A percentile compares a stretch with the other conserved stretches of the same genome.
phyloP scores from a whole-genome alignment of 1,139 yeast species.

The Blastobotrys elegans region DNA sequence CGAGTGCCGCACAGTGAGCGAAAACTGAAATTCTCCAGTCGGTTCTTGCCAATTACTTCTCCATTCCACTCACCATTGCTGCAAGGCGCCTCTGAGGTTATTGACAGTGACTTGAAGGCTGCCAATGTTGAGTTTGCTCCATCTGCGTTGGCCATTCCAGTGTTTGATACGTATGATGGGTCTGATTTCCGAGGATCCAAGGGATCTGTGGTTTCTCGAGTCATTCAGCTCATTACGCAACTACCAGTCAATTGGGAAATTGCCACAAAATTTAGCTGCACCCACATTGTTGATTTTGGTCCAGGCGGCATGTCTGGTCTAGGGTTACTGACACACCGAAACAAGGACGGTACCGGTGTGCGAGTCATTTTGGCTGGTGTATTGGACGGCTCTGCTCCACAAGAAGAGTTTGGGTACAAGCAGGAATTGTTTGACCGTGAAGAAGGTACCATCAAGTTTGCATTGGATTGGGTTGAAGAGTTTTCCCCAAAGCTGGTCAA shows the following conservation, averaged over 20 bases:
- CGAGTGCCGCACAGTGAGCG: slow-evolving; percentile 91
- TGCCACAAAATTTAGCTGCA: slow-evolving; percentile 74
- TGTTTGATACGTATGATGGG: slow-evolving; percentile 86
- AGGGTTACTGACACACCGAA: slow-evolving; percentile 93
- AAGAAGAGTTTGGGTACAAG: slow-evolving; percentile 89
- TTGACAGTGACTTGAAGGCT: slow-evolving; percentile 58
- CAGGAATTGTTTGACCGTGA: slow-evolving; percentile 85
- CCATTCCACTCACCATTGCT: slow-evolving; percentile 95
- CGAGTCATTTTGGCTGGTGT: slow-evolving; percentile 93
- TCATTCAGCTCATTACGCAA: slow-evolving; percentile 76
- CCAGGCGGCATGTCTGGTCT: slow-evolving; percentile 98
- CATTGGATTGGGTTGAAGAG: slow-evolving; percentile 87
- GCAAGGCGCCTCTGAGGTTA: slow-evolving; percentile 61
- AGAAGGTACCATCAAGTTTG: slow-evolving; percentile 62
- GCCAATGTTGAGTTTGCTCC: slow-evolving; percentile 55
- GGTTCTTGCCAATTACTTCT: slow-evolving; percentile 91
- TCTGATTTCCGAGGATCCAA: slow-evolving; percentile 57
- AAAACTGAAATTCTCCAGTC: slow-evolving; percentile 84
- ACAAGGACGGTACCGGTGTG: slow-evolving; percentile 97
- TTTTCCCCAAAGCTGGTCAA: slow-evolving; percentile 81
- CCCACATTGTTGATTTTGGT: slow-evolving; percentile 94
- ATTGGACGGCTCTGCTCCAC: slow-evolving; percentile 59
- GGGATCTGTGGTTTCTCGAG: slow-evolving; percentile 54
- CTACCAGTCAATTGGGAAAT: slow-evolving; percentile 92
- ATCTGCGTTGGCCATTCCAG: slow-evolving; percentile 68